Conservation (phyloP, 1,139 yeast species). For the Pichia sp. region DNA sequence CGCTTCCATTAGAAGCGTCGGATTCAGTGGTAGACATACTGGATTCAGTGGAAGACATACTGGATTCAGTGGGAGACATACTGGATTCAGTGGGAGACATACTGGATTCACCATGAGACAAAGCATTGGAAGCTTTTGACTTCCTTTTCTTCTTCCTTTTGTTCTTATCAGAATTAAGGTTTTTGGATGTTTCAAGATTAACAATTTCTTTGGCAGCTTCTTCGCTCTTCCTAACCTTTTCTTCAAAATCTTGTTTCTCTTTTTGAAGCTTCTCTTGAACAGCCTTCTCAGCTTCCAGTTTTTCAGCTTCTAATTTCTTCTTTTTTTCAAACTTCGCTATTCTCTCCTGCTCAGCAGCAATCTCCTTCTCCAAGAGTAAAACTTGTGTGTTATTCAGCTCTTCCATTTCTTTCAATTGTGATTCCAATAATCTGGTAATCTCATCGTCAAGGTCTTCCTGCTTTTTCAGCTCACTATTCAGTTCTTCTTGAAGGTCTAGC, state of each 20-base stretch:
- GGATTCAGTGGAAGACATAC: too few species aligned
- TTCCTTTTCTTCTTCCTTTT: too few species aligned
- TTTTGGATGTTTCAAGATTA: too few species aligned
- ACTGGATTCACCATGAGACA: too few species aligned
- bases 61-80: too few species aligned
- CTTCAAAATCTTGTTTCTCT: not conserved
- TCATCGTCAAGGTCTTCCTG: not conserved
- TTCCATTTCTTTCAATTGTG: conserved; percentile 4
- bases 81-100: too few species aligned
- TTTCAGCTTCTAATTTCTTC: not conserved
- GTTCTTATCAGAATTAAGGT: conserved; percentile 1
- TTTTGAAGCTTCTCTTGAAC: not conserved
- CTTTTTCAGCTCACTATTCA: conserved; percentile 1
- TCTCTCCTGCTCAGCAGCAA: not conserved
- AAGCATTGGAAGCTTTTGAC: too few species aligned
- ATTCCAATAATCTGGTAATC: not conserved
- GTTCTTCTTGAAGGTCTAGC: conserved; percentile 3
- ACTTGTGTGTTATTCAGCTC: conserved; percentile 2
- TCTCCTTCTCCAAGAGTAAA: conserved; percentile 5
- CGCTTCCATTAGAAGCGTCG: too few species aligned
- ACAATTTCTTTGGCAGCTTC: not conserved
- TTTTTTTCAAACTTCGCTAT: not conserved
- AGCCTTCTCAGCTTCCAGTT: not conserved
- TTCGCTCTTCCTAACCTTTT: not conserved
- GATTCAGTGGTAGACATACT: too few species aligned